A percentile compares a stretch with the other conserved stretches of the same genome.
Conservation (phyloP, 2,329 filamentous ascomycete genomes). For the Coniella vitis region DNA sequence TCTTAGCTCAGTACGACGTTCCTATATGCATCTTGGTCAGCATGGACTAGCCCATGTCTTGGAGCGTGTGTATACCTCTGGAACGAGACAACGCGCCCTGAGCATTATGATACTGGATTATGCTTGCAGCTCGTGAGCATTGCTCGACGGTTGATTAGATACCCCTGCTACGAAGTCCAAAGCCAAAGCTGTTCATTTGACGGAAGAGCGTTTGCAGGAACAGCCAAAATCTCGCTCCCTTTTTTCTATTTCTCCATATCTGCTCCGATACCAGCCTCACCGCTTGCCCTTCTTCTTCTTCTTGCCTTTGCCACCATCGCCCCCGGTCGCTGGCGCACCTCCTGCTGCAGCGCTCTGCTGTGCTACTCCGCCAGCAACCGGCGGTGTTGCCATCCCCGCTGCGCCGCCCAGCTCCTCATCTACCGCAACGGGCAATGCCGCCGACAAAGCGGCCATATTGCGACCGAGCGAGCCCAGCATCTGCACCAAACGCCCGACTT, state of each 20-base stretch:
- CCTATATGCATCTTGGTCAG: no score
- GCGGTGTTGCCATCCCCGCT: constrained; percentile 8
- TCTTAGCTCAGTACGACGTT: no score
- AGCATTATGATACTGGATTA: no score
- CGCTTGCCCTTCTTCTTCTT: constrained; percentile 64
- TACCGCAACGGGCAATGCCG: neutral
- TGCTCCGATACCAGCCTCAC: constrained; percentile 39
- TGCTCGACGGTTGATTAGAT: no score
- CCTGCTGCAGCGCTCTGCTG: constrained; percentile 9
- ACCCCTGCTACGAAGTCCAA: no score
- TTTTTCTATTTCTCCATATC: neutral
- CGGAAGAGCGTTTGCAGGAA: no score
- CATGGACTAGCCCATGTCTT: no score
- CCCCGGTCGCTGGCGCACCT: constrained; percentile 22
- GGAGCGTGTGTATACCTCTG: no score
- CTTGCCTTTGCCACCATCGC: constrained; percentile 50
- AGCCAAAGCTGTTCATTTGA: no score
- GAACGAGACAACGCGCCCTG: no score
- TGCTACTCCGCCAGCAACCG: constrained; percentile 11
- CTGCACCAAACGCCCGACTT: constrained; percentile 76
- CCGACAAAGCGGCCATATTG: constrained; percentile 52
- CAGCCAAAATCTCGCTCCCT: neutral
- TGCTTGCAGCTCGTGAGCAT: no score
- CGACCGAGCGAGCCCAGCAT: constrained; percentile 70
- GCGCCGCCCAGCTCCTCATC: constrained; percentile 7